phyloP scores from a whole-genome alignment of 352 stramenopile genomes.

The Phytophthora multivora region DNA sequence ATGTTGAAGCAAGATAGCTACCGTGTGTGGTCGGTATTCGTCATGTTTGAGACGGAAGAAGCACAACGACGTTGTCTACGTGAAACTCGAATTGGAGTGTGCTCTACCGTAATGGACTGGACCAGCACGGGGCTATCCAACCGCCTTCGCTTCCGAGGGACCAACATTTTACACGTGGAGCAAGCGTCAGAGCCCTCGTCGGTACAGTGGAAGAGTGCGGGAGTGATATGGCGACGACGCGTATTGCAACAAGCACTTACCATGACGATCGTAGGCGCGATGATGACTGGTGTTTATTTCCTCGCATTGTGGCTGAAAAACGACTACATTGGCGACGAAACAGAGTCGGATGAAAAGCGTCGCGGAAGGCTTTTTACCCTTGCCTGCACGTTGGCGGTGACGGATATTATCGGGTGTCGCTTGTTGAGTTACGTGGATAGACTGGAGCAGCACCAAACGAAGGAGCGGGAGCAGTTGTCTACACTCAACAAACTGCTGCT shows the following conservation, averaged over 20 bases:
- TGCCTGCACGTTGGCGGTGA: constrained; percentile 53
- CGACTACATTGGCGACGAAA: constrained; percentile 35
- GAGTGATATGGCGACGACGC: constrained; percentile 39
- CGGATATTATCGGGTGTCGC: constrained; percentile 69
- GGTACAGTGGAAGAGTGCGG: constrained; percentile 74
- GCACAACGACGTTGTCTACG: constrained; percentile 57
- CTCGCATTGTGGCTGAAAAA: constrained; percentile 47
- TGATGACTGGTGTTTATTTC: constrained; percentile 65
- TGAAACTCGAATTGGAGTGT: constrained; percentile 55
- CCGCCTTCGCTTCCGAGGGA: constrained; percentile 61
- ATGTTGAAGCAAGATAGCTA: constrained; percentile 50
- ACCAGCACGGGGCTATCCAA: constrained; percentile 35
- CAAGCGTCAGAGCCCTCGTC: constrained; percentile 69
- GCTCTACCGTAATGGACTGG: constrained; percentile 49
- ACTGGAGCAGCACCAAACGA: constrained; percentile 65
- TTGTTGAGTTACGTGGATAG: constrained; percentile 61
- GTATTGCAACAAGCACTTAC: constrained; percentile 55
- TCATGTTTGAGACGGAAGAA: constrained; percentile 81
- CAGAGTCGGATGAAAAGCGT: constrained; percentile 29
- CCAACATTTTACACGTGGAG: constrained; percentile 72
- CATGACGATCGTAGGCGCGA: constrained; percentile 45
- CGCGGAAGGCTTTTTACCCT: constrained; percentile 58
- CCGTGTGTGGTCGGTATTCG: constrained; percentile 73
- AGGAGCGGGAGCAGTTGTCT: constrained; percentile 72
- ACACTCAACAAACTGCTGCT: constrained; percentile 83